Conservation (phyloP, 169 alveolate genomes). For the Miamiensis avidus region DNA sequence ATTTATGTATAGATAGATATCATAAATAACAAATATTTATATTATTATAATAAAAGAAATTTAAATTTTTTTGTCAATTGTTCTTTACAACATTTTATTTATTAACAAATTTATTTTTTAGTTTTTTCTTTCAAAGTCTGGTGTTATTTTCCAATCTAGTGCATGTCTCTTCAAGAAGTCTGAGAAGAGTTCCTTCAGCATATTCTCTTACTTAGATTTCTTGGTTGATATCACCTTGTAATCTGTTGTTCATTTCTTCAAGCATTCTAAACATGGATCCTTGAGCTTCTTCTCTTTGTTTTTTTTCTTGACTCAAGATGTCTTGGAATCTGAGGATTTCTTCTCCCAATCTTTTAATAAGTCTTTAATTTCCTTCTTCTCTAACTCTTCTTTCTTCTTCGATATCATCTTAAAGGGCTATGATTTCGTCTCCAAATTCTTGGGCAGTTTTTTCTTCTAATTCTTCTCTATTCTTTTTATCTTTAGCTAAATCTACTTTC, state of each 20-base stretch:
- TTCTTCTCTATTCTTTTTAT: constrained; percentile 77
- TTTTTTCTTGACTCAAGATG: constrained; percentile 42
- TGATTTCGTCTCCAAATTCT: constrained; percentile 56
- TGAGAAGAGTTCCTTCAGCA: constrained; percentile 69
- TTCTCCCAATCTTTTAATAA: constrained; percentile 55
- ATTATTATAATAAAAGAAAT: too few relatives aligned
- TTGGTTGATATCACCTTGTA: constrained; percentile 45
- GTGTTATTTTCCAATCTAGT: constrained; percentile 53
- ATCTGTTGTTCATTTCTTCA: constrained; percentile 62
- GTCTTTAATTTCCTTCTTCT: constrained; percentile 65
- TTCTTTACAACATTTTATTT: too few relatives aligned
- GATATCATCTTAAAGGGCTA: constrained; percentile 48
- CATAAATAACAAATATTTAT: too few relatives aligned
- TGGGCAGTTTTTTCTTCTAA: constrained; percentile 58
- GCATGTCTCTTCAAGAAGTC: constrained; percentile 75
- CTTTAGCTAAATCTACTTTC: constrained; percentile 72
- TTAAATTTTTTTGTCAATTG: too few relatives aligned
- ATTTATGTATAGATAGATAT: too few relatives aligned
- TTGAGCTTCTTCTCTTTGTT: constrained; percentile 66
- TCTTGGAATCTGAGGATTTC: constrained; percentile 50
- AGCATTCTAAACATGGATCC: constrained; percentile 60
- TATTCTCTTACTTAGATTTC: constrained; percentile 69
- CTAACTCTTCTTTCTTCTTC: constrained; percentile 59
- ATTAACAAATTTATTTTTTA: neutral
- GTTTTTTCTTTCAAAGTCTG: neutral